Evolutionary conservation across 768 basidiomycete genomes (phyloP), one percentile per base, ranked within the genome.

Genomic region (Clitopilus passeckerianus): DNA sequence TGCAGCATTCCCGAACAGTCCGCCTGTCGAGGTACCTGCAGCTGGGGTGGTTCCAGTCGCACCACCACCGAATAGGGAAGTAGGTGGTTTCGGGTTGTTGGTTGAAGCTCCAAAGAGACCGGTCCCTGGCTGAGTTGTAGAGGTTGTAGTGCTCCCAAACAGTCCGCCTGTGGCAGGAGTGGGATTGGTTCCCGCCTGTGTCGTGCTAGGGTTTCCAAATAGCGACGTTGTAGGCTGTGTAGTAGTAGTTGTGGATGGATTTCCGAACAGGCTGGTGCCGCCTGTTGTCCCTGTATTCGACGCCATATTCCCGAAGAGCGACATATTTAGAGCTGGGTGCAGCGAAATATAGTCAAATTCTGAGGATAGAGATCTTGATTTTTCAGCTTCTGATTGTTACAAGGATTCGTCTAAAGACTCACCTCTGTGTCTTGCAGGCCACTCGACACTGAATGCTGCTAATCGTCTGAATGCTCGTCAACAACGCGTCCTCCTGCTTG

Each of bases 71-170:
- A 63, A 65, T 33, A 60, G 34, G 56, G 64, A 54, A 35, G 59
- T 7, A 18, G 57, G 20, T 57, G 56, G 61, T 8, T 60, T 61
- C 34, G 61, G 15, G 16, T 56, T 60, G 54, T 63, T 63, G 35
- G 61, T 57, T 41, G 60, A 56, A 57, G 63, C 67, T 30, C 76
- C 76, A 54, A 73, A 69, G 23, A 74, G 57, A 22, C 70, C 63
- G 5, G 66, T 65, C 22, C 63, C 63, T 0, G 62, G 34, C 55
- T 62, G 66, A 59, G 58, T 60, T 33, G 63, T 57, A 24, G 63
- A 57, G 46, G 61, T 57, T 16, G 37, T 34, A 5, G 63, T 62
- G 53, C 52, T 63, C 22, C 66, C 65, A 60, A 70, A 70, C 18
- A 64, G 37, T 14, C 37, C n/a, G 3, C 37, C 37, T n/a, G n/a